Conservation (phyloP, 768 basidiomycete genomes). For the Paxillus involutus region DNA sequence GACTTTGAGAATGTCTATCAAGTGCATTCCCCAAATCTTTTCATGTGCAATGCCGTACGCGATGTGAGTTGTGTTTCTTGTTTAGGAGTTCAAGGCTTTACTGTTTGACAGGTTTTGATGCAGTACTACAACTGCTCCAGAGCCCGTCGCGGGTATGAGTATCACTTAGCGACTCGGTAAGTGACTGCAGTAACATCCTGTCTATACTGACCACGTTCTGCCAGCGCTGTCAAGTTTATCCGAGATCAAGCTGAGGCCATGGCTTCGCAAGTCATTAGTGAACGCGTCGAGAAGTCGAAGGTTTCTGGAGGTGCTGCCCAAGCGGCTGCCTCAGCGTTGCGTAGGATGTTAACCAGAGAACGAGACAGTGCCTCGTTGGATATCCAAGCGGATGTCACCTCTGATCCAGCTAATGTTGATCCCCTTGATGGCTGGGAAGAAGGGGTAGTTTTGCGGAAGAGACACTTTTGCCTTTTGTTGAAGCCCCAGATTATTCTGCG, state of each 20-base stretch:
- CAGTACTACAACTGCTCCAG: conserved; percentile 87
- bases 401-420: conserved; percentile 41
- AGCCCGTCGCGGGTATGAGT: conserved; percentile 76
- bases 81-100: not conserved
- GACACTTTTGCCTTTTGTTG: conserved; percentile 81
- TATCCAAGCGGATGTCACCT: conserved; percentile 29
- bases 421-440: conserved; percentile 74
- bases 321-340: conserved; percentile 64
- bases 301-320: conserved; percentile 50
- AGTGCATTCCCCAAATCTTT: conserved; percentile 81
- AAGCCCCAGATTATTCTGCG: conserved; percentile 88
- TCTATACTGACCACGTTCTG: conserved; percentile 4
- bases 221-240: conserved; percentile 83
- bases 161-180: conserved; percentile 84
- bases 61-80: conserved; percentile 53
- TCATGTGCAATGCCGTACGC: conserved; percentile 72
- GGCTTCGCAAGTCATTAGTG: conserved; percentile 12
- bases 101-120: conserved; percentile 64
- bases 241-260: conserved; percentile 70
- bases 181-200: conserved; percentile 19
- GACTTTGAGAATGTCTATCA: conserved; percentile 92
- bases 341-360: conserved; percentile 62
- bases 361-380: conserved; percentile 44
- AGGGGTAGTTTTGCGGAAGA: conserved; percentile 65
- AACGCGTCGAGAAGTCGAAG: conserved; percentile 25